Base-by-base conservation (phyloP, 2,329 filamentous ascomycete species). In the Cladophialophora carrionii region DNA sequence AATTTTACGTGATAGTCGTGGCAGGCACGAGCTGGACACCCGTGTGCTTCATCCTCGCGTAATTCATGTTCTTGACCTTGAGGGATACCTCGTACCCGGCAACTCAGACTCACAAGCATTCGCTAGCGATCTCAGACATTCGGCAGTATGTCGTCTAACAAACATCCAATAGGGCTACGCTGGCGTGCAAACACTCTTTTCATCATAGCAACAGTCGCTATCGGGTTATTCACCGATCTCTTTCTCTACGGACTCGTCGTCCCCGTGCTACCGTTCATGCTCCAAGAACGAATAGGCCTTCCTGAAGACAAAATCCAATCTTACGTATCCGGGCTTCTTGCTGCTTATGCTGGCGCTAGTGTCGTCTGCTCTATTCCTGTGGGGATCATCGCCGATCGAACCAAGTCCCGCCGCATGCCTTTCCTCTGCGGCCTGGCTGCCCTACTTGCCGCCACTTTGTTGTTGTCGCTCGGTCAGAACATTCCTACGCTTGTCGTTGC, bases 201-300 rank as follows among this genome's bases (percentile, higher is more conserved):
- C 76, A 87, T 88, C 68, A 73, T 86, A 46, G 74, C 79, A 6
- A 87, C 85, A 2, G 83, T 88, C 20, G 64, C 63, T 34, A 61
- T 72, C 52, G 70, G 67, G 53, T 37, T 70, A 24, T 69, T 71
- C 61, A 70, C 64, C 58, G 85, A 87, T 71, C 75, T 87, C 12
- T 87, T 87, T 72, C 78, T 87, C 1, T 87, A 87, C 71, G 83
- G 83, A 1, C 76, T 87, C 2, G 78, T 87, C 17, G 84, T 87
- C 0, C 85, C 85, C 0, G 81, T 87, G 8, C 74, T 87, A 1
- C 85, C 85, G 0, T 87, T 84, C 67, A 80, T 87, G 76, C 80
- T 87, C 1, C 72, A 79, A 54, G 79, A 84, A 61, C 79, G 84
- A 4, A 74, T 87, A 22, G 71, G 78, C 1, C 67, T 85, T 7